These are phyloP conservation scores for Gynochthodes officinalis DNA, from an alignment of 257 asterid species.

Conservation along the genomic window DNA sequence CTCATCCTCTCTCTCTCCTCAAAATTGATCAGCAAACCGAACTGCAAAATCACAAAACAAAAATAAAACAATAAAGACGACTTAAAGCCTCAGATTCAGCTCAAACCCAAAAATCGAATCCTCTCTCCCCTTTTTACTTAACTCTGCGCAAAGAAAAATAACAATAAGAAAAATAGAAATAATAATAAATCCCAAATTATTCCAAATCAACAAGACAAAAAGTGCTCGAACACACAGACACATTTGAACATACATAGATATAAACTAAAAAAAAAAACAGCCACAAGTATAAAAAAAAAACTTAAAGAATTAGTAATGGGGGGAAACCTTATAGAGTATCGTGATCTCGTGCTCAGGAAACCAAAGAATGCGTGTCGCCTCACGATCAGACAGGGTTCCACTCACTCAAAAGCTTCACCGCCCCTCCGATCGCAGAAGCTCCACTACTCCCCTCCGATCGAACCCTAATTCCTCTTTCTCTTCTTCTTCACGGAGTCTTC, in stretches of 20 bases:
- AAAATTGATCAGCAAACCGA: slow-evolving; percentile 16
- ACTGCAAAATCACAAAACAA: slow-evolving; percentile 21
- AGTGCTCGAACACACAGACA: not conserved
- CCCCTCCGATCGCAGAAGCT: slow-evolving; percentile 16
- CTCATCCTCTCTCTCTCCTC: slow-evolving; percentile 43
- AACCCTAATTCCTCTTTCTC: slow-evolving; percentile 4
- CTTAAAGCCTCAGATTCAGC: not conserved
- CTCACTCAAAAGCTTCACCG: slow-evolving; percentile 11
- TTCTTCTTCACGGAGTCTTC: not conserved
- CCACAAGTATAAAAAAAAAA: slow-evolving; percentile 6
- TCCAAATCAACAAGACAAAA: not conserved
- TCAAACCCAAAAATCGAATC: not conserved
- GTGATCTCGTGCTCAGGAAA: slow-evolving; percentile 53
- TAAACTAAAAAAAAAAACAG: slow-evolving; percentile 16
- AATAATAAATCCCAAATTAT: not conserved
- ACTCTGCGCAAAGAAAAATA: not conserved
- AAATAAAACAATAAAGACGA: not conserved
- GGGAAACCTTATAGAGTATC: slow-evolving; percentile 25
- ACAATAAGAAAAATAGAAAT: not conserved
- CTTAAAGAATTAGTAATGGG: slow-evolving; percentile 5
- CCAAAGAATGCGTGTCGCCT: slow-evolving; percentile 28
- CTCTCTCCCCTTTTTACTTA: not conserved
- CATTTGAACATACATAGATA: not conserved
- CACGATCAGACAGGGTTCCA: slow-evolving; percentile 18
- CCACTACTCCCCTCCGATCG: not conserved